Percentiles rank a stretch among this genome's conserved stretches.
phyloP scores from a whole-genome alignment of 2,329 filamentous ascomycete genomes.

The Dendrostoma leiphaemia region DNA sequence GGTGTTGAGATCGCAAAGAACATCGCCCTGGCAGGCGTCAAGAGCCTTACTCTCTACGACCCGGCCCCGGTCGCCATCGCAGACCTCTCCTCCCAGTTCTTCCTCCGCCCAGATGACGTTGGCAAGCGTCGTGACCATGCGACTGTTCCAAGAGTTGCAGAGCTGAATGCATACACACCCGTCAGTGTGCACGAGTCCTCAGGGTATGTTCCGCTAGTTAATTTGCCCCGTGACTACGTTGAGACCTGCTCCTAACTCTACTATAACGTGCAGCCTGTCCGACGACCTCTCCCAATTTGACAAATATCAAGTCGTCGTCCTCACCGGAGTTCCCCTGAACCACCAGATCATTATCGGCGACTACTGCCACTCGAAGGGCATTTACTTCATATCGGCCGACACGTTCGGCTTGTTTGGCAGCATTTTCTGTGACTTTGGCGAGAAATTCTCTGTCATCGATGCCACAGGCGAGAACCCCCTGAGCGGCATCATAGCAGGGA shows the following conservation, averaged over 20 bases:
- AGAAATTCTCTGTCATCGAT: slow-evolving; percentile 88
- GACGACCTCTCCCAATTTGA: slow-evolving; percentile 79
- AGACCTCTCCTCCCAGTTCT: slow-evolving; percentile 96
- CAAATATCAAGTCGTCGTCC: slow-evolving; percentile 87
- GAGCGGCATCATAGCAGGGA: slow-evolving; percentile 84
- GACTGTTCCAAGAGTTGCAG: slow-evolving; percentile 84
- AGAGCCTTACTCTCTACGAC: slow-evolving; percentile 92
- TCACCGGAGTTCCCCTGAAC: slow-evolving; percentile 79
- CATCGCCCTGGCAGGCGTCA: slow-evolving; percentile 94
- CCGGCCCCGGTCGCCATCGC: slow-evolving; percentile 79
- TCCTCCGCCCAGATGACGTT: slow-evolving; percentile 82
- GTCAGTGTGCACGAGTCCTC: slow-evolving; percentile 70
- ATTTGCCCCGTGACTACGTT: too few relatives aligned
- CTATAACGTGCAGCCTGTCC: slow-evolving; percentile 54
- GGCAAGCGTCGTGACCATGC: slow-evolving; percentile 87
- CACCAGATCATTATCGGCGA: slow-evolving; percentile 83
- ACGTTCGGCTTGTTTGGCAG: slow-evolving; percentile 93
- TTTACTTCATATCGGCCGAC: slow-evolving; percentile 84
- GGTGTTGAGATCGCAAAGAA: slow-evolving; percentile 99
- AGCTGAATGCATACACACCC: slow-evolving; percentile 95
- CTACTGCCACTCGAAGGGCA: slow-evolving; percentile 91
- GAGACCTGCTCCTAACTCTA: slow-evolving; percentile 13
- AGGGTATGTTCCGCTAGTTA: slow-evolving; percentile 43
- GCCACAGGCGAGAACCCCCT: slow-evolving; percentile 85
- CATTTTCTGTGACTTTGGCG: slow-evolving; percentile 96